These are phyloP conservation scores for Populus tomentosa DNA, from an alignment of 441 rosid species.

Conservation along the genomic window DNA sequence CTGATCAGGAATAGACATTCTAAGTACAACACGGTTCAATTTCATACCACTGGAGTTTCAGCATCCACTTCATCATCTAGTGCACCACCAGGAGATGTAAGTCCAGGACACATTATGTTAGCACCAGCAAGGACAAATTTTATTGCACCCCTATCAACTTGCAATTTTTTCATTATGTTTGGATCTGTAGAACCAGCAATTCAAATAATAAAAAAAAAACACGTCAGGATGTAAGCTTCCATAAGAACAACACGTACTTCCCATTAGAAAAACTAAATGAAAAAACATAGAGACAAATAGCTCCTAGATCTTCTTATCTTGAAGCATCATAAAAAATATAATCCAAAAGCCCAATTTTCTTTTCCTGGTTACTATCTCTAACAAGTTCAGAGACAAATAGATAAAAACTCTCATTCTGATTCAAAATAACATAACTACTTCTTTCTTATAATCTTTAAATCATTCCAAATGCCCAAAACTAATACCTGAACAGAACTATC, in stretches of 20 bases:
- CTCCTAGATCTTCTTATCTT: not conserved
- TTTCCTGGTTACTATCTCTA: not conserved
- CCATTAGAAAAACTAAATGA: not conserved
- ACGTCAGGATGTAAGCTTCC: not conserved
- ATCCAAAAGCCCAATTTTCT: not conserved
- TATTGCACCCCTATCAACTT: constrained; percentile 96
- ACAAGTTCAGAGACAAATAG: not conserved
- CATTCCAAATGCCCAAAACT: not conserved
- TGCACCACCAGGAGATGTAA: constrained; percentile 94
- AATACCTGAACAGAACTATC: not conserved
- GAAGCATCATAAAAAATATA: not conserved
- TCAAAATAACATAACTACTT: not conserved
- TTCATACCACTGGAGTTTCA: constrained; percentile 88
- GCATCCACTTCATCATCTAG: constrained; percentile 85
- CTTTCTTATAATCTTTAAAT: not conserved
- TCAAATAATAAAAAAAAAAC: not conserved
- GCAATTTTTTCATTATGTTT: constrained; percentile 85
- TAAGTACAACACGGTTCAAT: not conserved
- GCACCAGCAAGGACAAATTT: constrained; percentile 95
- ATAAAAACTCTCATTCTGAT: not conserved
- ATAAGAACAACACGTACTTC: not conserved
- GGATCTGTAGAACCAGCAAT: constrained; percentile 50
- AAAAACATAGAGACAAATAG: not conserved
- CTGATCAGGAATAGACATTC: not conserved
- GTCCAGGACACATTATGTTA: constrained; percentile 99